Conservation (phyloP, 1,284 basidiomycete species). For the Trichosporon sp. region DNA sequence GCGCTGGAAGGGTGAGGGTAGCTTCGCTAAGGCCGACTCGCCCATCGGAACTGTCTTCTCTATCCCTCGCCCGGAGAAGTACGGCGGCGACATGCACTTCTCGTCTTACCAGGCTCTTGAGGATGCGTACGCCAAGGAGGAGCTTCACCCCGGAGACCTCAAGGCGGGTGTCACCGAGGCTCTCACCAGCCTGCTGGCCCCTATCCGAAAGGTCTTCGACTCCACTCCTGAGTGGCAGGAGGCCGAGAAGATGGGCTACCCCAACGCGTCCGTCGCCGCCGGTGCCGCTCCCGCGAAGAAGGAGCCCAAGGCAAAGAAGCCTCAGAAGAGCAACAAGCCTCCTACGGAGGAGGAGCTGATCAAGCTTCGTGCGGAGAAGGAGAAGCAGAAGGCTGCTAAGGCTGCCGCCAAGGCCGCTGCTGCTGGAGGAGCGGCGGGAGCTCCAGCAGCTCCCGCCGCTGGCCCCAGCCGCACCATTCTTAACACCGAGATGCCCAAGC, state of each 20-base stretch:
- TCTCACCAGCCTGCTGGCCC: constrained; percentile 71
- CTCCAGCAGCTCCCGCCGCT: constrained; percentile 14
- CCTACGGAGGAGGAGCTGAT: constrained; percentile 46
- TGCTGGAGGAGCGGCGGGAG: constrained; percentile 17
- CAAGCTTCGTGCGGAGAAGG: constrained; percentile 36
- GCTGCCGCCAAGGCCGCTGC: constrained; percentile 33
- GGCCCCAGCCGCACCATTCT: constrained; percentile 20
- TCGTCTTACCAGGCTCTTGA: constrained; percentile 61
- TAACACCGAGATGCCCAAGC: constrained; percentile 49
- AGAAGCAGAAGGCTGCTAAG: constrained; percentile 42
- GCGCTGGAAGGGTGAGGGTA: constrained; percentile 41
- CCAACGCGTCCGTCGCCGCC: constrained; percentile 53
- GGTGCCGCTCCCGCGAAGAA: constrained; percentile 27
- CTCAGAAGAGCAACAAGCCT: constrained; percentile 26
- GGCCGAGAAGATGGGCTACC: constrained; percentile 76
- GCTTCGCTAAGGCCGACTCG: constrained; percentile 62
- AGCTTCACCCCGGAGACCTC: constrained; percentile 83
- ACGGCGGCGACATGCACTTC: constrained; percentile 80
- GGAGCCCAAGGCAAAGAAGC: constrained; percentile 14
- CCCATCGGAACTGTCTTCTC: constrained; percentile 80
- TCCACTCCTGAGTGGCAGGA: constrained; percentile 74
- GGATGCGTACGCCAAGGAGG: constrained; percentile 68
- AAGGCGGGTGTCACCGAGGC: constrained; percentile 76
- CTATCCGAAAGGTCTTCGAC: constrained; percentile 72
- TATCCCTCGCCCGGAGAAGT: constrained; percentile 69